Evolutionary conservation across 2,329 filamentous ascomycete species (phyloP), one percentile per base, ranked within the genome.

Genomic region (Pleurostoma richardsiae): DNA sequence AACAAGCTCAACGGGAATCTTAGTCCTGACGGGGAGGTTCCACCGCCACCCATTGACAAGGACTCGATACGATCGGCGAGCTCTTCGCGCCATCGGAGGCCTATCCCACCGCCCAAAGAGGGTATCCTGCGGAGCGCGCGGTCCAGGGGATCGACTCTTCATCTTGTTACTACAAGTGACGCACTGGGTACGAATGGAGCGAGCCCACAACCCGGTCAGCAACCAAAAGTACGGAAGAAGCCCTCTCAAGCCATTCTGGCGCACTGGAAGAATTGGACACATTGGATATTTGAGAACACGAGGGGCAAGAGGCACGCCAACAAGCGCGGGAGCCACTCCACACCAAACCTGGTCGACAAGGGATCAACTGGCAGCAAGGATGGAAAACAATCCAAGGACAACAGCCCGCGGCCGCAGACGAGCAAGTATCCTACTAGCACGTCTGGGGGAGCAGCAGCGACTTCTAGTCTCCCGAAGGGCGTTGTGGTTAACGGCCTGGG

Each of bases 41-140:
- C 77, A 26, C 88, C 88, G 4, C 82, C 82, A 3, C 86, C 89
- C 0, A 73, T 92, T 44, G 88, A 94, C 59, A 92, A 92, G 60
- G 85, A 90, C 59, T 85, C 84, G 4, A 73, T 86, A 45, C 80
- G 88, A 31, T 91, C 86, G 19, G 78, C 78, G 27, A 90, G 88
- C 58, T 90, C 90, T 10, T 90, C 89, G 30, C 76, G 86, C 50
- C 83, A 87, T 50, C 83, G 88, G 42, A 85, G 79, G 36, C 82
- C 91, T 5, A 74, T 88, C 39, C 88, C 87, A 7, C 92, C 92
- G 39, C 90, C 92, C 2, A 96, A 96, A 63, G 91, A 96, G 62
- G 80, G 82, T 10, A 68, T 82, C 8, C 64, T 85, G 47, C 74
- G 82, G 54, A 83, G 82, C 52, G 82, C 87, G 49, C 77, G 86